phyloP scores from a whole-genome alignment of 129 eudicot species.

The Flaveria bidentis region DNA sequence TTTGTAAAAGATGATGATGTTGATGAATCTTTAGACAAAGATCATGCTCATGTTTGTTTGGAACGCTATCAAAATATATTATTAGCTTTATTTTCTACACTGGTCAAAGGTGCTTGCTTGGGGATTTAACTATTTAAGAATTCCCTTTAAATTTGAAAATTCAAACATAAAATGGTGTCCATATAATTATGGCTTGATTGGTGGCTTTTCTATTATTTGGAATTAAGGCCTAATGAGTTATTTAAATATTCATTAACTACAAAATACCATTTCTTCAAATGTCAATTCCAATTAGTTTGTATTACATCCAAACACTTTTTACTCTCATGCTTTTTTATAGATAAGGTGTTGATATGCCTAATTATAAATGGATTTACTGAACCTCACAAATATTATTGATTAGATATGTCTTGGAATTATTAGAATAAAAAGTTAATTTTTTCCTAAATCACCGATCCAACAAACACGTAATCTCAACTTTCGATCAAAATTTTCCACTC shows the following conservation, averaged over 20 bases:
- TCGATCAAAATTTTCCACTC: no score
- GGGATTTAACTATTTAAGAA: background rate
- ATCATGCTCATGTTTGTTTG: constrained; percentile 33
- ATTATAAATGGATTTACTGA: constrained; percentile 17
- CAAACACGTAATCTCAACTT: no score
- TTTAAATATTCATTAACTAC: background rate
- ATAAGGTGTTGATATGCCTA: constrained; percentile 31
- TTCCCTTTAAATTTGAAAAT: constrained; percentile 11
- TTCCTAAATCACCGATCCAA: background rate
- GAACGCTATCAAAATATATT: constrained; percentile 15
- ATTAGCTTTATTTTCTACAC: constrained; percentile 1
- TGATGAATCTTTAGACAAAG: constrained; percentile 32
- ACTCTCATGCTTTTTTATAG: background rate
- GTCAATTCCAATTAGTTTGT: constrained; percentile 18
- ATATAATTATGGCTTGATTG: constrained; percentile 39
- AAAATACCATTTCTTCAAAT: constrained; percentile 5
- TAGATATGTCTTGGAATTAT: constrained; percentile 20
- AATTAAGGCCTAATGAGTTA: background rate
- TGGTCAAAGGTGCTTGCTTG: constrained; percentile 29
- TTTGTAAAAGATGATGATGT: constrained; percentile 30
- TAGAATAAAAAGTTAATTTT: background rate
- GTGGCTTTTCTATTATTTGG: constrained; percentile 16
- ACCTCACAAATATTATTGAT: constrained; percentile 15
- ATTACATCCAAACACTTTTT: background rate
- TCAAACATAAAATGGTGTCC: constrained; percentile 12